Evolutionary conservation across 257 asterid genomes (phyloP).

Genomic region (Nicotiana benthamiana): DNA sequence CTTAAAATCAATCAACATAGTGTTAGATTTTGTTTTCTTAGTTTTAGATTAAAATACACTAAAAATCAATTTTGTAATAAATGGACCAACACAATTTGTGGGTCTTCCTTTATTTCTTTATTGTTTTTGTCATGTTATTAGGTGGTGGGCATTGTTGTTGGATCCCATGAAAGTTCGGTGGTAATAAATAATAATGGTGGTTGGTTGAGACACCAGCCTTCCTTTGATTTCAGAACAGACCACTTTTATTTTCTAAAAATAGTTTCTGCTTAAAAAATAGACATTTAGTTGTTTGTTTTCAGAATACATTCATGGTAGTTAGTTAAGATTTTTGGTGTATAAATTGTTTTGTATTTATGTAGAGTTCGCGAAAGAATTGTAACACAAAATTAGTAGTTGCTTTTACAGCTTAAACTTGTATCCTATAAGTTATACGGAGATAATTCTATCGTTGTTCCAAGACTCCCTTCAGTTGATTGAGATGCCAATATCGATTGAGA

Average conservation of each 20-base stretch:
- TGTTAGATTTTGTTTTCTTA: too few species aligned
- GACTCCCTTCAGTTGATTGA: too few species aligned
- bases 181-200: not conserved
- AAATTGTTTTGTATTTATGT: too few species aligned
- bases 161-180: slow-evolving; percentile 1
- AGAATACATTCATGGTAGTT: not conserved
- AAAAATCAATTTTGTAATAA: not conserved
- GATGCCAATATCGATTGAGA: too few species aligned
- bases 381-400: too few species aligned
- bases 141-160: not conserved
- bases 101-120: not conserved
- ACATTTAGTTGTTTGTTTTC: not conserved
- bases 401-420: too few species aligned
- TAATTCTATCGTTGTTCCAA: too few species aligned
- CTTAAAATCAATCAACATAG: not conserved
- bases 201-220: not conserved
- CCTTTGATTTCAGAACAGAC: not conserved
- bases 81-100: not conserved
- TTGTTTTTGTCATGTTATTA: not conserved
- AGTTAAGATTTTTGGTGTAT: too few species aligned
- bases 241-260: not conserved
- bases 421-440: too few species aligned
- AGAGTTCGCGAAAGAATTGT: too few species aligned
- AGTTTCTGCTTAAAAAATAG: not conserved
- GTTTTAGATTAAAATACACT: not conserved